Evolutionary conservation across 2,329 filamentous ascomycete genomes (phyloP).

Genomic region (Cladosporium sp.): DNA sequence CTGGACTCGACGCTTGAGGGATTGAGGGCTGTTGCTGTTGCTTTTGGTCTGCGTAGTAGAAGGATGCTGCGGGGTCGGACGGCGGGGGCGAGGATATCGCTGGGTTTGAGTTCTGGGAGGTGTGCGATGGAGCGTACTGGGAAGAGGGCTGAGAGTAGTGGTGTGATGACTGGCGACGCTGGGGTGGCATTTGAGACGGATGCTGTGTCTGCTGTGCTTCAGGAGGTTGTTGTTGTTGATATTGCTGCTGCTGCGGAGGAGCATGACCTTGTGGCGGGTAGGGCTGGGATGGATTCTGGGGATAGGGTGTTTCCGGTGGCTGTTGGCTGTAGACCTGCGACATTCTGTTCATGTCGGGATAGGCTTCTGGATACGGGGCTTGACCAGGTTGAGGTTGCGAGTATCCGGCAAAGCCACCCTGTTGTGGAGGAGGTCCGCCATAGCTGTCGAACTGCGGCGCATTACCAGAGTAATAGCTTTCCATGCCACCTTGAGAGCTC

Average conservation of each 20-base stretch:
- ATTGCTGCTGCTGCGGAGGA: slow-evolving; percentile 25
- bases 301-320: slow-evolving; percentile 23
- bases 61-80: slow-evolving; percentile 50
- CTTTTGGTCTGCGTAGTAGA: slow-evolving; percentile 48
- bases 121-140: slow-evolving; percentile 32
- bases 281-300: slow-evolving; percentile 27
- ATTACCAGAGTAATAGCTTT: slow-evolving; percentile 76
- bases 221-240: slow-evolving; percentile 19
- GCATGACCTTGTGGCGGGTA: slow-evolving; percentile 29
- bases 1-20: slow-evolving; percentile 26
- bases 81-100: slow-evolving; percentile 23
- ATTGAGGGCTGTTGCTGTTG: slow-evolving; percentile 14
- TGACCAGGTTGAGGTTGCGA: slow-evolving; percentile 36
- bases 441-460: slow-evolving; percentile 45
- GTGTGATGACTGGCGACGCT: slow-evolving; percentile 26
- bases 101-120: slow-evolving; percentile 23
- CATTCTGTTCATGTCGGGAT: slow-evolving; percentile 26
- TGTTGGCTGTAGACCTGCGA: slow-evolving; percentile 29
- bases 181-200: slow-evolving; percentile 18
- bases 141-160: slow-evolving; percentile 27
- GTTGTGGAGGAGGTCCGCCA: slow-evolving; percentile 34
- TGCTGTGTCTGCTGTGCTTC: slow-evolving; percentile 15
- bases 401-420: slow-evolving; percentile 48
- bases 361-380: slow-evolving; percentile 31
- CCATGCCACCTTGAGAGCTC: slow-evolving; percentile 47